phyloP scores from a whole-genome alignment of 1,284 basidiomycete genomes.

The Volvariella volvacea region DNA sequence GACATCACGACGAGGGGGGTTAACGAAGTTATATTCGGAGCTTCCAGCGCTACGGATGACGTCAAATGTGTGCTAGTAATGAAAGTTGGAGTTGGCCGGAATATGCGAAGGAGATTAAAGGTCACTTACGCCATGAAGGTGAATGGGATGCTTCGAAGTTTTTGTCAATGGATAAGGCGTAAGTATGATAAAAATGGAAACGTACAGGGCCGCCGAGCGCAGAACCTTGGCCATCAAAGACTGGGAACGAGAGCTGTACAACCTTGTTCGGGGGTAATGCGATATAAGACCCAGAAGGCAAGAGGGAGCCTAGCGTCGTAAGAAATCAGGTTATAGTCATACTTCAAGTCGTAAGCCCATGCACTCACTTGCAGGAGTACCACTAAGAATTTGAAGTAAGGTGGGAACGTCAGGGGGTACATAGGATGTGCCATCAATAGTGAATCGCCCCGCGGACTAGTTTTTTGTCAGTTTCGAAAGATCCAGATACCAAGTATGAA shows the following conservation, averaged over 20 bases:
- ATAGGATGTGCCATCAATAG: conserved; percentile 24
- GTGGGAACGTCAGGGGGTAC: conserved; percentile 25
- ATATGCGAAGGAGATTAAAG: no score
- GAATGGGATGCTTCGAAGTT: conserved; percentile 21
- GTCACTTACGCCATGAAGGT: conserved; percentile 30
- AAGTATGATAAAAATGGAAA: conserved; percentile 5
- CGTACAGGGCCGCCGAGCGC: conserved; percentile 12
- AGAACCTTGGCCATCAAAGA: neutral
- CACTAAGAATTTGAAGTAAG: conserved; percentile 37
- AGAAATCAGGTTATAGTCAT: no score
- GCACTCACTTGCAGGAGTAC: conserved; percentile 15
- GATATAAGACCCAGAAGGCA: neutral
- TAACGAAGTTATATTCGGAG: conserved; percentile 23
- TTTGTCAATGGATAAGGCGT: neutral
- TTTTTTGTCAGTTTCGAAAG: no score
- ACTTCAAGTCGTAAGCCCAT: no score
- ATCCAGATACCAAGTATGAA: no score
- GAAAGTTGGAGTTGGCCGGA: no score
- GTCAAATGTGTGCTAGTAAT: conserved; percentile 26
- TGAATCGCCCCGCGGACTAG: conserved; percentile 12
- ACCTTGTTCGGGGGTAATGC: conserved; percentile 28
- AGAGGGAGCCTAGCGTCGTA: conserved; percentile 6
- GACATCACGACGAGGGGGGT: conserved; percentile 26
- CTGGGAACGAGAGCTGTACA: conserved; percentile 29
- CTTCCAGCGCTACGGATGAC: conserved; percentile 28